Evolutionary conservation across 1,284 basidiomycete species (phyloP).

Genomic region (Cystobasidium sp.): DNA sequence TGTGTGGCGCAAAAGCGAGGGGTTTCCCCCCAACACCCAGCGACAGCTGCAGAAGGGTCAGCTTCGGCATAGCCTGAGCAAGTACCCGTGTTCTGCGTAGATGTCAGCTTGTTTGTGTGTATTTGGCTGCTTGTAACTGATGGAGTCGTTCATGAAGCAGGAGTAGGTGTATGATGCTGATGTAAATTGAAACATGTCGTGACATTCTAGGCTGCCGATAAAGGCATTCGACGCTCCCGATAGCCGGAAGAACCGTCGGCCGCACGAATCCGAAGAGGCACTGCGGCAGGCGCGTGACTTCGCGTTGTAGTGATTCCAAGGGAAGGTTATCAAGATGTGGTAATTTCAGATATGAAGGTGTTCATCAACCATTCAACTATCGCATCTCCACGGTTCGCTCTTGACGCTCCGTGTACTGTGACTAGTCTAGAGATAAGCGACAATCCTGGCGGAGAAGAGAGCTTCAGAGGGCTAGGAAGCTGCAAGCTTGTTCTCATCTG

Average conservation of each 20-base stretch:
- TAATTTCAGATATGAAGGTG: slow-evolving; percentile 19
- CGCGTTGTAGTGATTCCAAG: neutral
- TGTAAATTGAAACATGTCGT: slow-evolving; percentile 30
- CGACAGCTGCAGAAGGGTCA: slow-evolving; percentile 22
- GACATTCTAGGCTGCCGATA: neutral
- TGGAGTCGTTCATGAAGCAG: slow-evolving; percentile 5
- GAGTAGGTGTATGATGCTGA: neutral
- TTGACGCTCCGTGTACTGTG: neutral
- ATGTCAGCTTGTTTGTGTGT: neutral
- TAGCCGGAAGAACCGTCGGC: slow-evolving; percentile 14
- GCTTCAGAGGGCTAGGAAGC: no score
- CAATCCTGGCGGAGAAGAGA: no score
- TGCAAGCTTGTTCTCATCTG: no score
- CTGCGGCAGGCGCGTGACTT: slow-evolving; percentile 20
- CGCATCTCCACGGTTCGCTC: neutral
- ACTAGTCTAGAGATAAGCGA: no score
- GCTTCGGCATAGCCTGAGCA: slow-evolving; percentile 4
- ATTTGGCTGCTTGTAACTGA: neutral
- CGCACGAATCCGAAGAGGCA: neutral
- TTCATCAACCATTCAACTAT: neutral
- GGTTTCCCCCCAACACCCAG: slow-evolving; percentile 35
- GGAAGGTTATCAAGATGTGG: neutral
- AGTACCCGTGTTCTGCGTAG: neutral
- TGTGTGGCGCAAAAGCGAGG: slow-evolving; percentile 49
- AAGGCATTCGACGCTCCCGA: neutral